Conservation (phyloP, 768 basidiomycete genomes). For the Tricholoma hemisulphureum region DNA sequence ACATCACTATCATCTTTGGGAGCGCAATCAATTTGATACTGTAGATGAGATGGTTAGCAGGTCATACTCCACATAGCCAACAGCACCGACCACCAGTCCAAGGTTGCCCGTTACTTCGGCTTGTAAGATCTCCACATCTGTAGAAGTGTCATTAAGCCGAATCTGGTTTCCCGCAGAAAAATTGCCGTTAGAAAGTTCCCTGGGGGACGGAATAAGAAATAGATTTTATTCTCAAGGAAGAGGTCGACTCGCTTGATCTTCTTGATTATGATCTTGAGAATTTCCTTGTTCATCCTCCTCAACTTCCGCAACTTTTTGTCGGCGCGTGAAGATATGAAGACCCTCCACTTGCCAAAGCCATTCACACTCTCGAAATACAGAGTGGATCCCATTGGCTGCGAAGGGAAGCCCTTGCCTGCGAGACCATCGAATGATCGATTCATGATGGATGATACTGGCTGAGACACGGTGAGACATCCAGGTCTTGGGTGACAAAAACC, state of each 20-base stretch:
- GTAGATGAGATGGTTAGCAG: neutral
- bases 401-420: no score
- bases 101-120: slow-evolving; percentile 47
- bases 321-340: slow-evolving; percentile 55
- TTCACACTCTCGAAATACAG: slow-evolving; percentile 57
- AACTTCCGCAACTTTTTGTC: slow-evolving; percentile 48
- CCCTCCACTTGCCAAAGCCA: slow-evolving; percentile 63
- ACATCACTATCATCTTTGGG: slow-evolving; percentile 34
- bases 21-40: slow-evolving; percentile 52
- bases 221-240: neutral
- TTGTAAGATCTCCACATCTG: slow-evolving; percentile 13
- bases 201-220: slow-evolving; percentile 19
- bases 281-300: slow-evolving; percentile 41
- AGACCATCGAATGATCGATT: no score
- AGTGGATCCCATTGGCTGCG: slow-evolving; percentile 59
- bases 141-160: slow-evolving; percentile 9
- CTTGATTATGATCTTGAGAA: slow-evolving; percentile 56
- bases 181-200: slow-evolving; percentile 55
- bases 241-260: slow-evolving; percentile 56
- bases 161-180: slow-evolving; percentile 15
- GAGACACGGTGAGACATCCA: no score
- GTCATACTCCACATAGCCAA: neutral
- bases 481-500: no score
- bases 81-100: slow-evolving; percentile 27
- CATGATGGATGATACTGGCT: no score